Conservation (phyloP, 2,329 filamentous ascomycete genomes). For the Lachnellula arida region DNA sequence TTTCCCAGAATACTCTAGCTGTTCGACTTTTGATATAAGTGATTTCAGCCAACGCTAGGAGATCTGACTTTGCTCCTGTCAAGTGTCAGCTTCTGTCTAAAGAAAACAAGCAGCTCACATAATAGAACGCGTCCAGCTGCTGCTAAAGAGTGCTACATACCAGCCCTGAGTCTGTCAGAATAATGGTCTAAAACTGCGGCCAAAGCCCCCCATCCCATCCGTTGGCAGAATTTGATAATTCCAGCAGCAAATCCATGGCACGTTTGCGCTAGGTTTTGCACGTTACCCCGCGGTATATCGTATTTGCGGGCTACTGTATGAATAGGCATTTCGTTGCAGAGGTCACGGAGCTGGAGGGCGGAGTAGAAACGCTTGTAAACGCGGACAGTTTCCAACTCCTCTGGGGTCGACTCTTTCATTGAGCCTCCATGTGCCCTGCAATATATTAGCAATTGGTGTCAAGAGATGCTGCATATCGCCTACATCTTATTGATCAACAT, state of each 20-base stretch:
- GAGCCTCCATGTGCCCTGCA: conserved; percentile 60
- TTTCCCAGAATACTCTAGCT: conserved; percentile 70
- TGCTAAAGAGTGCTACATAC: conserved; percentile 11
- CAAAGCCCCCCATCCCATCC: conserved; percentile 71
- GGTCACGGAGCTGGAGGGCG: conserved; percentile 70
- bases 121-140: background rate
- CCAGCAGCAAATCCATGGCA: conserved; percentile 75
- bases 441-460: conserved; percentile 3
- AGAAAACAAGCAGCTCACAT: background rate
- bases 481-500: conserved; percentile 63
- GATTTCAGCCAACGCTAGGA: conserved; percentile 66
- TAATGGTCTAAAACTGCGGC: conserved; percentile 71
- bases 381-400: conserved; percentile 55
- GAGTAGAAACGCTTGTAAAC: conserved; percentile 71
- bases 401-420: conserved; percentile 57
- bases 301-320: conserved; percentile 67
- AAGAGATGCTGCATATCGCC: conserved; percentile 22
- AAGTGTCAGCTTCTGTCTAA: background rate
- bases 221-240: conserved; percentile 74
- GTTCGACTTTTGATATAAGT: conserved; percentile 75
- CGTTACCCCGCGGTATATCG: conserved; percentile 61
- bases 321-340: conserved; percentile 72
- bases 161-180: conserved; percentile 64
- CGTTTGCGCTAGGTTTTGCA: conserved; percentile 69
- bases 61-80: conserved; percentile 60